Base-by-base conservation (phyloP, 2,329 filamentous ascomycete species). In the Blastomyces silverae region DNA sequence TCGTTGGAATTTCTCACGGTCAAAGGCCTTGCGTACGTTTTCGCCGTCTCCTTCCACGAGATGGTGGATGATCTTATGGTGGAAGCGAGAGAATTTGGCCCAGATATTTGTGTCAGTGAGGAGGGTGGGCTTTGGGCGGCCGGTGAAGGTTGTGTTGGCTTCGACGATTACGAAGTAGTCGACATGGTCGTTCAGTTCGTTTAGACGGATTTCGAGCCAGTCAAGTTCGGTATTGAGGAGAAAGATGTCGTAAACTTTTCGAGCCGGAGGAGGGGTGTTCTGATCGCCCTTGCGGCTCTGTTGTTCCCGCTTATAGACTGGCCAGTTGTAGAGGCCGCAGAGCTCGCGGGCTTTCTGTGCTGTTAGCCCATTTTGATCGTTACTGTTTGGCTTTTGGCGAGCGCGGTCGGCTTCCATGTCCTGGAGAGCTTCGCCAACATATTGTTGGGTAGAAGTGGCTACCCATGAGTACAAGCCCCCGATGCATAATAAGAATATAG, bases 151-250 rank as follows among this genome's bases (percentile, higher is more conserved):
- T 61, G 77, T 80, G 22, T 76, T 72, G 0, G 83, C 81, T 75
- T 89, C 86, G 61, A 88, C 80, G 44, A 89, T 80, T 70, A 89
- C 78, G 69, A 87, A 89, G 74, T 87, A 87, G 75, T 89, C 86
- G 66, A 88, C 84, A 53, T 82, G 75, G 50, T 82, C 73, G 64
- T 83, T 82, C 20, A 86, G 80, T 2, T 83, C 83, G 69, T 85
- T 80, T 2, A 89, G 77, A 13, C 85, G 83, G 59, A 89, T 83
- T 72, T 89, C 86, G 53, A 89, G 79, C 80, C 84, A 86, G 74
- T 88, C 86, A 15, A 88, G 78, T 74, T 88, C 86, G 2, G 79
- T 82, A 68, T 85, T 87, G 69, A 88, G 75, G 79, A 87, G 82
- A 69, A 87, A 79, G 1, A 89, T 77, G 71, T 89, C 86, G 72